Evolutionary conservation across 768 basidiomycete species (phyloP).

Genomic region (Holtermanniella nyarrowii): DNA sequence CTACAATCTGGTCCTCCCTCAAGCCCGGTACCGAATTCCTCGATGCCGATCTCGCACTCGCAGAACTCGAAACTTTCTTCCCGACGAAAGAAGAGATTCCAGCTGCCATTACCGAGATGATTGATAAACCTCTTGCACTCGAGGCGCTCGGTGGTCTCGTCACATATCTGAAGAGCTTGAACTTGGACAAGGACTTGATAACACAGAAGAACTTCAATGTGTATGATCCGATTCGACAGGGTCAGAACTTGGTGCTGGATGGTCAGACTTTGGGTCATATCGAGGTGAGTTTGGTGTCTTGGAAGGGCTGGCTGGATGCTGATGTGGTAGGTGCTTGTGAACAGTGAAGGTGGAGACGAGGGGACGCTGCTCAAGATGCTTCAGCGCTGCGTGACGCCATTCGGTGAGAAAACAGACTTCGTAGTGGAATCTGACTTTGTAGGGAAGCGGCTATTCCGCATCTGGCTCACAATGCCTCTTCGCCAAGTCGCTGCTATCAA

Average conservation of each 20-base stretch:
- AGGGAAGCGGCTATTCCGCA: slow-evolving; percentile 91
- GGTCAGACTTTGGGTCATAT: slow-evolving; percentile 92
- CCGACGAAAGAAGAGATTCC: slow-evolving; percentile 51
- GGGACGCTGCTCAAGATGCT: slow-evolving; percentile 78
- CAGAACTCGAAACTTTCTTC: slow-evolving; percentile 26
- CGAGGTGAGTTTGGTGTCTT: slow-evolving; percentile 52
- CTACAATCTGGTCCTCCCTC: slow-evolving; percentile 81
- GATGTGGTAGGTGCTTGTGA: slow-evolving; percentile 56
- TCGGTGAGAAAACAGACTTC: slow-evolving; percentile 50
- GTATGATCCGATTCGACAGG: slow-evolving; percentile 87
- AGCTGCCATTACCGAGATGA: slow-evolving; percentile 63
- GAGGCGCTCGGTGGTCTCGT: slow-evolving; percentile 84
- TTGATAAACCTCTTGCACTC: slow-evolving; percentile 55
- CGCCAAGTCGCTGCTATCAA: slow-evolving; percentile 75
- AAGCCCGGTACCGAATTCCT: slow-evolving; percentile 68
- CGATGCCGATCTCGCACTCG: slow-evolving; percentile 35
- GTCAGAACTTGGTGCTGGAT: slow-evolving; percentile 75
- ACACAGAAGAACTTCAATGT: slow-evolving; percentile 96
- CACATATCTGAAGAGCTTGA: slow-evolving; percentile 81
- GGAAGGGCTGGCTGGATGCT: not conserved
- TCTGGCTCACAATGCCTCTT: slow-evolving; percentile 92
- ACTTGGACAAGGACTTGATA: slow-evolving; percentile 89
- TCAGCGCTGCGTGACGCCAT: slow-evolving; percentile 77
- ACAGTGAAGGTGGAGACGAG: slow-evolving; percentile 86
- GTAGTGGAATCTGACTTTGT: not conserved